Conservation (phyloP, 2,329 filamentous ascomycete species). For the Knufia fluminis region DNA sequence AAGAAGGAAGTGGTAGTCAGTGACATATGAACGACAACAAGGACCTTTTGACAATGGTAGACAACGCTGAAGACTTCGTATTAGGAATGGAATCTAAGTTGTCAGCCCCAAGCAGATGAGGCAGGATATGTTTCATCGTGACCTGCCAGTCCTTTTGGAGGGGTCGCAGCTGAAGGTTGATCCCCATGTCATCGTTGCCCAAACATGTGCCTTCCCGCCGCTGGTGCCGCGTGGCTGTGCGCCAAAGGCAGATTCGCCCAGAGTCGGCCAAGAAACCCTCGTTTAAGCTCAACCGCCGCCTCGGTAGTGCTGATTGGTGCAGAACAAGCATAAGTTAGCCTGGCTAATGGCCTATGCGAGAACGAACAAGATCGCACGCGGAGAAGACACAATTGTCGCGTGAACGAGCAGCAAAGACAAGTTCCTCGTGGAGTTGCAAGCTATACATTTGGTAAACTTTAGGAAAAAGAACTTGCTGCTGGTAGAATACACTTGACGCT, state of each 20-base stretch:
- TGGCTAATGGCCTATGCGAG: neutral
- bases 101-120: neutral
- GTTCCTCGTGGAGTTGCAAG: neutral
- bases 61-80: neutral
- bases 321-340: neutral
- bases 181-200: neutral
- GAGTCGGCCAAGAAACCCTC: neutral
- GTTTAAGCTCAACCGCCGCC: neutral
- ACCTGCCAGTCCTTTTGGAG: neutral
- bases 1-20: neutral
- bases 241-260: constrained; percentile 1
- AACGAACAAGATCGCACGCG: too few relatives aligned
- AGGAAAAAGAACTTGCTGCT: neutral
- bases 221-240: neutral
- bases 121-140: neutral
- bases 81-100: neutral
- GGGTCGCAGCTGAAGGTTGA: neutral
- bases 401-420: neutral
- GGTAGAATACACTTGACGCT: neutral
- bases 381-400: neutral
- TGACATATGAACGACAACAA: neutral
- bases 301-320: neutral
- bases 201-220: neutral
- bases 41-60: neutral
- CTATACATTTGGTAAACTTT: neutral